Evolutionary conservation across 306 rosid species (phyloP).

Genomic region (Acacia crassicarpa): DNA sequence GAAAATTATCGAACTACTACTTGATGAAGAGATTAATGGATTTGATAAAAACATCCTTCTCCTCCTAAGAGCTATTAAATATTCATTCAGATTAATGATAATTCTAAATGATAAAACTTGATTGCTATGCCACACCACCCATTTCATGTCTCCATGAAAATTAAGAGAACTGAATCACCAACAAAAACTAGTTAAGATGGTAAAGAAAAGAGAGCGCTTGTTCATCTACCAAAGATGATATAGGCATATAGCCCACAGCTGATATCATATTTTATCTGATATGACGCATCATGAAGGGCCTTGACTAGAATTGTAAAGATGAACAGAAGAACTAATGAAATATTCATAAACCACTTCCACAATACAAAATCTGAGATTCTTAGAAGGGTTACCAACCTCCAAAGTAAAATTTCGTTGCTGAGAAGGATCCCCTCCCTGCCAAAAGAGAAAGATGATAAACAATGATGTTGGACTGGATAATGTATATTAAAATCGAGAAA

Average conservation of each 20-base stretch:
- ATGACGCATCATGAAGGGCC: not conserved
- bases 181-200: not conserved
- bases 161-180: slow-evolving; percentile 1
- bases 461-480: not conserved
- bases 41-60: not conserved
- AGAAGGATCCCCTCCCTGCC: slow-evolving; percentile 86
- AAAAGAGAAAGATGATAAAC: slow-evolving; percentile 4
- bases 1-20: not conserved
- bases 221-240: not conserved
- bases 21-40: not conserved
- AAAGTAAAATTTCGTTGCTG: slow-evolving; percentile 64
- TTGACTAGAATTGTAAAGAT: not conserved
- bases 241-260: not conserved
- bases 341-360: not conserved
- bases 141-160: not conserved
- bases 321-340: not conserved
- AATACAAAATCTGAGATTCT: not conserved
- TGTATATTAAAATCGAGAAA: not conserved
- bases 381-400: slow-evolving; percentile 67
- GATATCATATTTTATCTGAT: not conserved
- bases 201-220: not conserved
- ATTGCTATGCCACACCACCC: not conserved
- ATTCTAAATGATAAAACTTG: not conserved
- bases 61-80: not conserved
- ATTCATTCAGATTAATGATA: not conserved